Conservation (phyloP, 2,329 filamentous ascomycete species). For the Dryadomyces quercus-mongolicae region DNA sequence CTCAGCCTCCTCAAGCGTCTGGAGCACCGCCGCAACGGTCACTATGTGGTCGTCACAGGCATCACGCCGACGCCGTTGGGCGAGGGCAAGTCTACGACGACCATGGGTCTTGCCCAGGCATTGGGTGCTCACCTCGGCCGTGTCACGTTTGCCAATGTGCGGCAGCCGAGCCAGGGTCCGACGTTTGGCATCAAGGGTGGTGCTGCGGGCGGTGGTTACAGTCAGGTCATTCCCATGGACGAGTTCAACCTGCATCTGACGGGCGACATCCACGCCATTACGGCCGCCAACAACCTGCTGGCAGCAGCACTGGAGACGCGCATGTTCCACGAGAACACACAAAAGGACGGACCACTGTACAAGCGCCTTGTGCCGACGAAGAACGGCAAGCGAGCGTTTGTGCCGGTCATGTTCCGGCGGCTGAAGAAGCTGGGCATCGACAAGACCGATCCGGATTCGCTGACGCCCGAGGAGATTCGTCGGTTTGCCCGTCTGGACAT, state of each 20-base stretch:
- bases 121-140: constrained; percentile 79
- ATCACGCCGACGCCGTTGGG: constrained; percentile 95
- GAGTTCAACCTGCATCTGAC: constrained; percentile 98
- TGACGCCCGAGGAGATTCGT: constrained; percentile 79
- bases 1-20: constrained; percentile 71
- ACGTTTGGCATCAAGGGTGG: constrained; percentile 99
- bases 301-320: constrained; percentile 94
- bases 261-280: constrained; percentile 95
- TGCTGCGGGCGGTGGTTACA: constrained; percentile 93
- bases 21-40: constrained; percentile 75
- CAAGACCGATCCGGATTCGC: constrained; percentile 84
- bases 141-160: constrained; percentile 89
- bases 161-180: constrained; percentile 91
- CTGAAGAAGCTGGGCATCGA: constrained; percentile 92
- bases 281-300: constrained; percentile 91
- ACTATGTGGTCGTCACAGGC: constrained; percentile 85
- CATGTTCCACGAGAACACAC: constrained; percentile 95
- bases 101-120: constrained; percentile 88
- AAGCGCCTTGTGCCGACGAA: constrained; percentile 78
- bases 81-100: constrained; percentile 97
- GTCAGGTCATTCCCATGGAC: constrained; percentile 98
- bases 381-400: constrained; percentile 79
- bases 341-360: constrained; percentile 82
- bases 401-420: constrained; percentile 82
- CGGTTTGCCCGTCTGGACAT: constrained; percentile 93